These are phyloP conservation scores for Mortierella alpina DNA, from an alignment of 192 early-diverging fungal species.

Conservation along the genomic window DNA sequence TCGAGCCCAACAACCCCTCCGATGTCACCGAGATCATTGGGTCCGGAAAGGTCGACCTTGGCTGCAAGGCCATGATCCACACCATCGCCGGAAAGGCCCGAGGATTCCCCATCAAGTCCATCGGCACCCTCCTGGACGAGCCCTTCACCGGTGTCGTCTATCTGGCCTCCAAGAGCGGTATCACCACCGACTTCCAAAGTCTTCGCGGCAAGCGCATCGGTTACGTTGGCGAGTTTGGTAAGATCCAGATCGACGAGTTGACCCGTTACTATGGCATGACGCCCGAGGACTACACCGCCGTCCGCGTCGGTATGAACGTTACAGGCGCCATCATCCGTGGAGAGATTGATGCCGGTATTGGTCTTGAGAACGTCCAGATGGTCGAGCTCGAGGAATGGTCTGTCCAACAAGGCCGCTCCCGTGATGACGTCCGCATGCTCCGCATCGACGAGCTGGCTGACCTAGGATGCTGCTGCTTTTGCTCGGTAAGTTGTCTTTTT, in stretches of 20 bases:
- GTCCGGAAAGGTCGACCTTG: slow-evolving; percentile 69
- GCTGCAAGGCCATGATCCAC: slow-evolving; percentile 78
- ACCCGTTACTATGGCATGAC: slow-evolving; percentile 67
- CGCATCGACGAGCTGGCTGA: slow-evolving; percentile 75
- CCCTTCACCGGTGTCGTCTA: slow-evolving; percentile 75
- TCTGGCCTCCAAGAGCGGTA: slow-evolving; percentile 59
- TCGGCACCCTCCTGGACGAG: slow-evolving; percentile 73
- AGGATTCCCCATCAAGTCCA: slow-evolving; percentile 71
- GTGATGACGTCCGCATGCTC: slow-evolving; percentile 68
- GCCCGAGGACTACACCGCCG: slow-evolving; percentile 63
- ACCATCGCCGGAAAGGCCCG: slow-evolving; percentile 74
- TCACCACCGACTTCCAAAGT: slow-evolving; percentile 66
- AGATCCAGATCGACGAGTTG: slow-evolving; percentile 71
- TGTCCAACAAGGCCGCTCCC: slow-evolving; percentile 55
- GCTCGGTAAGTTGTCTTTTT: slow-evolving; percentile 55
- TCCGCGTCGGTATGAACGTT: slow-evolving; percentile 78
- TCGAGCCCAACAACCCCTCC: slow-evolving; percentile 72
- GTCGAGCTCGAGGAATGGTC: slow-evolving; percentile 72
- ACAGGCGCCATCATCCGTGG: slow-evolving; percentile 67
- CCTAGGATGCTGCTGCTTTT: slow-evolving; percentile 73
- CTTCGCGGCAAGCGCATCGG: slow-evolving; percentile 69
- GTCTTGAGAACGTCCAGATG: slow-evolving; percentile 74
- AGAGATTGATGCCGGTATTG: slow-evolving; percentile 72
- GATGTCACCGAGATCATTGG: slow-evolving; percentile 76
- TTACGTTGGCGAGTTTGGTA: slow-evolving; percentile 75